Evolutionary conservation across 1,284 basidiomycete species (phyloP), one percentile per base, ranked within the genome.

Genomic region (Afroboletus lepidellus): DNA sequence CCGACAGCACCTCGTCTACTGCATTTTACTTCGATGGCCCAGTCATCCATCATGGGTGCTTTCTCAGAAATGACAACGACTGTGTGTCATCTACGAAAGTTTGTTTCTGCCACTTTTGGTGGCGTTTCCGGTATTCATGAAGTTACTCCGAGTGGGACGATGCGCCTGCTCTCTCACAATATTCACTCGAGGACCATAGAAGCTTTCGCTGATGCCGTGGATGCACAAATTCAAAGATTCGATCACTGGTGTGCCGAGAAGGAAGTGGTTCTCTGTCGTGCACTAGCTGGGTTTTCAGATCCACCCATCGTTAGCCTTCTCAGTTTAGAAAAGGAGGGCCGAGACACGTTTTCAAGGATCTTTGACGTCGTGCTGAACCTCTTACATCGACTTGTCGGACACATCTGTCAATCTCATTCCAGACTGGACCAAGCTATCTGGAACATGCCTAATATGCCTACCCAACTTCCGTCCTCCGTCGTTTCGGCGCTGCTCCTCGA

Each of bases 131-230:
- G 59, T 36, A 57, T 56, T 48, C 52, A 55, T 25, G 55, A 63
- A 46, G 24, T 51, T 50, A 56, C 64, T 8, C 55, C 56, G 39
- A 59, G 57, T 44, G 60, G 57, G 25, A 51, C 57, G 29, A 52
- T 23, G 45, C 51, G 48, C 29, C 42, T 70, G 41, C 49, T 59
- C 18, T 55, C 64, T 24, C 60, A 61, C 38, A 60, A 41, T 39
- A 55, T 57, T 37, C 63, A 50, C 12, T 83, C 81, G 2, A 80
- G 79, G 37, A 92, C 90, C 0, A 70, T 86, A 13, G 88, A 93
- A 63, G 92, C 92, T 0, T 92, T 92, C 63, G 81, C 86, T 0
- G 89, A 90, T 53, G 87, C 87, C 0, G 71, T 92, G 41, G 82
- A 84, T 43, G 56, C 67, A 8, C 78, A 87, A 50, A 67, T 92